Evolutionary conservation across 768 basidiomycete species (phyloP).

Genomic region (Agaricus bisporus): DNA sequence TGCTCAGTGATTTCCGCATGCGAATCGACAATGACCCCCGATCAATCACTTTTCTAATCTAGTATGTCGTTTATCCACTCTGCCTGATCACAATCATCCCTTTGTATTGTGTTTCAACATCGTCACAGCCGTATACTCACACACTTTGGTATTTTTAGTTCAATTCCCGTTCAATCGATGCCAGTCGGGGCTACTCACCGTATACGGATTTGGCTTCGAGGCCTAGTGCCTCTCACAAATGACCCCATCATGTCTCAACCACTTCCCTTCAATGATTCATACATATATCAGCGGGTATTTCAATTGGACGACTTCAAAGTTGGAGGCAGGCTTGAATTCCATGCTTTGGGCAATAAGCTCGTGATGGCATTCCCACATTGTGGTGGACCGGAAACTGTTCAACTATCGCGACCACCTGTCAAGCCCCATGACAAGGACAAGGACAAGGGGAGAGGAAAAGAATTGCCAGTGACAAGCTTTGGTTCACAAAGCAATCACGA

Average conservation of each 20-base stretch:
- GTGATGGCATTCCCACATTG: conserved; percentile 38
- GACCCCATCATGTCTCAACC: conserved; percentile 25
- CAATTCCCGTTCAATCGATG: conserved; percentile 47
- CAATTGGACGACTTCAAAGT: conserved; percentile 59
- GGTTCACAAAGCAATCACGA: background rate
- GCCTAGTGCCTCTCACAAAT: conserved; percentile 28
- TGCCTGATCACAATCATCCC: conserved; percentile 2
- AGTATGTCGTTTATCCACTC: conserved; percentile 31
- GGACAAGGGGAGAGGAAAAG: conserved; percentile 1
- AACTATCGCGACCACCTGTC: conserved; percentile 16
- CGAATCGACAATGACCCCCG: conserved; percentile 50
- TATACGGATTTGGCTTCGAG: conserved; percentile 59
- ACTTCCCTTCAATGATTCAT: conserved; percentile 40
- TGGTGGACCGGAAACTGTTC: conserved; percentile 33
- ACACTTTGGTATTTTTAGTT: conserved; percentile 24
- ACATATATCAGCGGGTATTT: conserved; percentile 61
- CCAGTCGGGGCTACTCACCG: conserved; percentile 56
- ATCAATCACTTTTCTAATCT: conserved; percentile 51
- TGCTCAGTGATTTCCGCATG: conserved; percentile 50
- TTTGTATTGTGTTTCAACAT: background rate
- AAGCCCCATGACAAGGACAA: conserved; percentile 7
- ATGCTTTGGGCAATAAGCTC: conserved; percentile 39
- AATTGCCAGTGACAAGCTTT: background rate
- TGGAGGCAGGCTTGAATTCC: conserved; percentile 51
- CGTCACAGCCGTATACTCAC: background rate